These are phyloP conservation scores for Neospora caninum DNA, from an alignment of 169 alveolate genomes.

Conservation along the genomic window DNA sequence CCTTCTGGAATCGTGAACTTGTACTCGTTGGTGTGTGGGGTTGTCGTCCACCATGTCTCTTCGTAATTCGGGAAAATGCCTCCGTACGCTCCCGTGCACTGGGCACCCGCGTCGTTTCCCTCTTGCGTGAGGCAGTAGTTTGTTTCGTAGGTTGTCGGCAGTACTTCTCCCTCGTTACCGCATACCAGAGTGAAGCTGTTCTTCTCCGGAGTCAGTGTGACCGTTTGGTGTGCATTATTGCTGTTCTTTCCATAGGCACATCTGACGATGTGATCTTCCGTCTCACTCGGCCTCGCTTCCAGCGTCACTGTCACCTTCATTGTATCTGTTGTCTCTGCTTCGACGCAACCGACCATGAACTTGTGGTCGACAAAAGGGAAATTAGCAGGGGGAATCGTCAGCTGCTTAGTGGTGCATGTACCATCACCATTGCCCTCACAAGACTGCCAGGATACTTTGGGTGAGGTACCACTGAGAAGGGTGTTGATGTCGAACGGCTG, in stretches of 20 bases:
- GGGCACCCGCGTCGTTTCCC: not conserved
- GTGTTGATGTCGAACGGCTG: too few species aligned
- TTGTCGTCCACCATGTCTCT: not conserved
- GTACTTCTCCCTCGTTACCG: not conserved
- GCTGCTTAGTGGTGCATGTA: not conserved
- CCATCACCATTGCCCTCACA: too few species aligned
- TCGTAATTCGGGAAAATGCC: not conserved
- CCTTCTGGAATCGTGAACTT: not conserved
- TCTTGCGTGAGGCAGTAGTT: not conserved
- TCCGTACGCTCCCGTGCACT: not conserved
- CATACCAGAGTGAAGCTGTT: not conserved
- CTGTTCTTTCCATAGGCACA: not conserved
- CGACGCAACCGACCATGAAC: not conserved
- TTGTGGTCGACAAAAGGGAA: not conserved
- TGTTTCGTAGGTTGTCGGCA: not conserved
- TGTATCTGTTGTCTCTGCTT: not conserved
- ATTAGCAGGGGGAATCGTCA: not conserved
- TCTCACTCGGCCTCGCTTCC: not conserved
- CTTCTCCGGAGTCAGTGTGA: not conserved
- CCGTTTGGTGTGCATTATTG: not conserved
- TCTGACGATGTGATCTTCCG: not conserved
- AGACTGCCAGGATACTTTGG: too few species aligned
- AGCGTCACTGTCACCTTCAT: not conserved
- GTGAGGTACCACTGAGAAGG: too few species aligned
- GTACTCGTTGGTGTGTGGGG: not conserved